Base-by-base conservation (phyloP, 257 asterid genomes). In the Salvia splendens region DNA sequence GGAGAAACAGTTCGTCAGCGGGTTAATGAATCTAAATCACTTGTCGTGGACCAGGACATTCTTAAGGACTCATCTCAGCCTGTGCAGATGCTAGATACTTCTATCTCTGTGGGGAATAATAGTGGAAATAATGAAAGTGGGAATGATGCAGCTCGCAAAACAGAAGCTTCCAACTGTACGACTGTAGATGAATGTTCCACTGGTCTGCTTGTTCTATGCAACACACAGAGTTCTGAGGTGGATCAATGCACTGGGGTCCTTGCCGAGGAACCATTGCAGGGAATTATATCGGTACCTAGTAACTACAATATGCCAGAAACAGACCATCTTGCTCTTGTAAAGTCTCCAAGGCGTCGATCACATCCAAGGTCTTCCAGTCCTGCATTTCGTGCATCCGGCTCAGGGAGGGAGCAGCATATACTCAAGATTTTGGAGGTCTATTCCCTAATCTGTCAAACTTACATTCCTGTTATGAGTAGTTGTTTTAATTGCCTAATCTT, bases 371-470 rank as follows among this genome's bases (percentile, higher is more conserved):
- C 87, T 83, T 87, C 90, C 65, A 79, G 89, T 78, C 90, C 81
- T 73, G 69, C 81, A 17, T 42, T 81, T 52, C 72, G 68, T 77
- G 89, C 85, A 62, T 36, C 77, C 73, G 86, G 81, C 66, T 68
- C 81, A 61, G 81, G 48, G 79, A 88, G 97, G 81, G 97, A 93
- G 86, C 92, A 88, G 68, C 81, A 70, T 69, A 90, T 93, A 80
- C 92, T 88, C 74, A 74, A 86, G 72, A 72, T 88, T 82, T 84
- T 93, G 86, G 87, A 88, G 99, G 99, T 93, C 42, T 75, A 80
- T 74, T 41, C 61, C 53, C 58, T 65, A 20, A 42, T 64, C 72
- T 66, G 50, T 67, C 67, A 71, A 72, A 42, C 38, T 30, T 64
- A 53, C 35, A 20, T 70, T 67, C 24, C 62, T 67, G 41, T 57